Evolutionary conservation across 768 basidiomycete species (phyloP).

Genomic region (Suillus sp.): DNA sequence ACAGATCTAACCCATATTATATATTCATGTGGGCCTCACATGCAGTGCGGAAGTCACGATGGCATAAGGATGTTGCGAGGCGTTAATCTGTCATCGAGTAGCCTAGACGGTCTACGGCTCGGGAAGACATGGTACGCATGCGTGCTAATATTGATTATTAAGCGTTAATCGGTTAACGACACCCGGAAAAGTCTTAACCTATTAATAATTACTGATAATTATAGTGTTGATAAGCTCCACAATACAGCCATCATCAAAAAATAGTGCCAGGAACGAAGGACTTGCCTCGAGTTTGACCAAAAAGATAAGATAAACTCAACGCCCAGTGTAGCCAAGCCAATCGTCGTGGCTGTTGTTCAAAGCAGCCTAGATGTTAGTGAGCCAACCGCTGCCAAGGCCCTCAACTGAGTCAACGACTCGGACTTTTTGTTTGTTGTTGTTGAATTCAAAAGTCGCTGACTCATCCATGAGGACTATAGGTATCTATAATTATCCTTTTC

Average conservation of each 20-base stretch:
- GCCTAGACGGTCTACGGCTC: too few species aligned
- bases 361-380: neutral
- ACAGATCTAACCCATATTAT: neutral
- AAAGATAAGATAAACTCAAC: neutral
- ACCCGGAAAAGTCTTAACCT: too few species aligned
- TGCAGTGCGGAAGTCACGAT: neutral
- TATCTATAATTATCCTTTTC: neutral
- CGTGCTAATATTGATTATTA: too few species aligned
- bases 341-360: neutral
- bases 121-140: too few species aligned
- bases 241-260: neutral
- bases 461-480: neutral
- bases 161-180: too few species aligned
- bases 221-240: neutral
- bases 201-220: too few species aligned
- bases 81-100: neutral
- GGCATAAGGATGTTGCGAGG: neutral
- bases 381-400: neutral
- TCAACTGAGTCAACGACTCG: too few species aligned
- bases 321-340: neutral
- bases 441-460: conserved; percentile 3
- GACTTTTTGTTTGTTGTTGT: conserved; percentile 3
- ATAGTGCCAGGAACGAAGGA: neutral
- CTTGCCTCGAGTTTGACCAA: neutral
- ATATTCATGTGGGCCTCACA: neutral